Base-by-base conservation (phyloP, 1,284 basidiomycete genomes). In the Ceratobasidium sp. region DNA sequence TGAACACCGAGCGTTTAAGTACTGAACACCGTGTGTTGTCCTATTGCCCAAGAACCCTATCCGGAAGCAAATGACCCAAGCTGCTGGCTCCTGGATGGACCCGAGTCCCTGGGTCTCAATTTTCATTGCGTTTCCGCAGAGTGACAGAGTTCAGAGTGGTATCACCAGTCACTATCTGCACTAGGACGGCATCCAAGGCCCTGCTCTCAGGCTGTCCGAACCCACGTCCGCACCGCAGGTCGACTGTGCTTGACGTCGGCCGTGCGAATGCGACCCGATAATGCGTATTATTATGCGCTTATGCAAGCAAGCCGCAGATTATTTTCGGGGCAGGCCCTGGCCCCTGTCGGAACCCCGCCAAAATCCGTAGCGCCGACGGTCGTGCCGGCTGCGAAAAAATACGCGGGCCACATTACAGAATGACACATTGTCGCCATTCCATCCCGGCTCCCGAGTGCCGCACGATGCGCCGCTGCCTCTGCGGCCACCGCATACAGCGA, bases 401-500 rank as follows among this genome's bases (percentile, higher is more conserved):
- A 57, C 53, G 22, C 53, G 64, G 14, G 56, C 56, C 7, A 57
- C 56, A 31, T 2, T 24, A 15, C 9, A 41, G 11, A 41, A 41
- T 41, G 36, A 41, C 36, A 41, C 36, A 41, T 41, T 41, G 4
- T 29, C 6, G 22, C 45, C 66, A 69, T 69, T 69, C 66, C 53
- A 69, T 69, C 66, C 29, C 65, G 64, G 64, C 64, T 33, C 15
- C 64, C 64, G 64, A n/a, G n/a, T n/a, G n/a, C n/a, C n/a, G n/a
- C n/a, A n/a, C n/a, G n/a, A n/a, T n/a, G n/a, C 27, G 48, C 33
- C 50, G 29, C 24, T 14, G 24, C 63, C 14, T 36, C 4, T 54
- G n/a, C 48, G 33, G 31, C 62, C n/a, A 11, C 24, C 24, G 59
- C 59, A 60, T 45, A 60, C 59, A 60, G 33, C 24, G n/a, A 41